Evolutionary conservation across 441 rosid genomes (phyloP).

Genomic region (Eutrema salsugineum): DNA sequence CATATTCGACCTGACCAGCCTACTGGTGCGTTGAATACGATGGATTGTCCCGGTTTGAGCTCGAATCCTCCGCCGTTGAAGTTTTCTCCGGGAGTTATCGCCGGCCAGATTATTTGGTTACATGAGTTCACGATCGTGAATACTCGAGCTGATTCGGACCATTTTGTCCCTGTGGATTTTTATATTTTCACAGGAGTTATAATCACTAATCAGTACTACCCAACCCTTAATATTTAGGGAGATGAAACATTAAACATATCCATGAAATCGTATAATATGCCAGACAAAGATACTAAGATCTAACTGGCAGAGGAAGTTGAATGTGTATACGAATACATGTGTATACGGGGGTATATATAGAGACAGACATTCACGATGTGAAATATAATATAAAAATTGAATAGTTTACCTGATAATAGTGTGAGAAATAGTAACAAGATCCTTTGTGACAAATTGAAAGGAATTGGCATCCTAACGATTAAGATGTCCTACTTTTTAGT

Average conservation of each 20-base stretch:
- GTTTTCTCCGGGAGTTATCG: constrained; percentile 65
- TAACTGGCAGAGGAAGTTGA: background rate
- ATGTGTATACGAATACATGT: background rate
- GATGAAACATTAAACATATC: background rate
- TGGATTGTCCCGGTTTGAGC: constrained; percentile 64
- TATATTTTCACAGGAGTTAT: background rate
- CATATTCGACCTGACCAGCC: constrained; percentile 91
- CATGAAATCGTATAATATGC: background rate
- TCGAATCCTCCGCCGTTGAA: constrained; percentile 72
- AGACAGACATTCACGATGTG: background rate
- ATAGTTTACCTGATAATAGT: constrained; percentile 45
- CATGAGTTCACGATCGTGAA: constrained; percentile 80
- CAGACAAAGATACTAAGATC: background rate
- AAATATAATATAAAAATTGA: background rate
- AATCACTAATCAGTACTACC: background rate
- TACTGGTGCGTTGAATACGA: constrained; percentile 59
- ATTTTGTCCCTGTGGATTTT: constrained; percentile 37
- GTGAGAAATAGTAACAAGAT: constrained; percentile 34
- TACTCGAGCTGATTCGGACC: constrained; percentile 43
- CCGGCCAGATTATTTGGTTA: constrained; percentile 83
- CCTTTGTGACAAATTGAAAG: constrained; percentile 20
- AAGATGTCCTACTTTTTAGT: background rate
- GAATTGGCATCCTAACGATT: constrained; percentile 34
- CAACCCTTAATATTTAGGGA: background rate
- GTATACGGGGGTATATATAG: background rate